These are phyloP conservation scores for Paulownia fortunei DNA, from an alignment of 257 asterid genomes.

Conservation along the genomic window DNA sequence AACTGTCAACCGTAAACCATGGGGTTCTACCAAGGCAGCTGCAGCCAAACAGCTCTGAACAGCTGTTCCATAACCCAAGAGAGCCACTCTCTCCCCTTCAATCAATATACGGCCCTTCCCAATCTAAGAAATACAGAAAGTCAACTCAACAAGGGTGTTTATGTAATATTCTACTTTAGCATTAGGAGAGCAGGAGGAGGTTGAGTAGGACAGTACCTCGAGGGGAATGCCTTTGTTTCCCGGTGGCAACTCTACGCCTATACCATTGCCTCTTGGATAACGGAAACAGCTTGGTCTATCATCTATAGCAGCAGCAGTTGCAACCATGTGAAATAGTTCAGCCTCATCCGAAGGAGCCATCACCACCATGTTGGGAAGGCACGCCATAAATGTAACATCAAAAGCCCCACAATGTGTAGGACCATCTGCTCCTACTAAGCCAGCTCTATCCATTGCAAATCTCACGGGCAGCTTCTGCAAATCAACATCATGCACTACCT, in stretches of 20 bases:
- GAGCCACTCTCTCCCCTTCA: slow-evolving; percentile 95
- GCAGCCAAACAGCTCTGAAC: slow-evolving; percentile 93
- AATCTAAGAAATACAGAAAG: slow-evolving; percentile 43
- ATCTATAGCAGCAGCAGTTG: slow-evolving; percentile 93
- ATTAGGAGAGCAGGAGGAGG: not conserved
- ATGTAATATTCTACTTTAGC: not conserved
- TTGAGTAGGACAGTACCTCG: slow-evolving; percentile 55
- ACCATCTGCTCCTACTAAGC: slow-evolving; percentile 96
- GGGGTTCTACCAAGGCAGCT: slow-evolving; percentile 65
- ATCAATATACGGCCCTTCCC: slow-evolving; percentile 81
- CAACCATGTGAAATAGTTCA: slow-evolving; percentile 93
- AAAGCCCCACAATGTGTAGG: slow-evolving; percentile 96
- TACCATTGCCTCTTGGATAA: slow-evolving; percentile 93
- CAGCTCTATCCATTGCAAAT: slow-evolving; percentile 96
- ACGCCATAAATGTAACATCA: slow-evolving; percentile 87
- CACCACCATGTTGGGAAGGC: slow-evolving; percentile 99
- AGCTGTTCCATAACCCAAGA: slow-evolving; percentile 85
- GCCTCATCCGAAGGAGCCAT: slow-evolving; percentile 98
- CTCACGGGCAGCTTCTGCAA: slow-evolving; percentile 96
- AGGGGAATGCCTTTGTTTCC: slow-evolving; percentile 91
- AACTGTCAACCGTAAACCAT: slow-evolving; percentile 68
- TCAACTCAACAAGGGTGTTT: not conserved
- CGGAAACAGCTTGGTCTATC: slow-evolving; percentile 94
- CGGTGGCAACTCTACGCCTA: slow-evolving; percentile 75
- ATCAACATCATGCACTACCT: slow-evolving; percentile 98